phyloP scores from a whole-genome alignment of 2,329 filamentous ascomycete genomes.

The Elsinoe arachidis region DNA sequence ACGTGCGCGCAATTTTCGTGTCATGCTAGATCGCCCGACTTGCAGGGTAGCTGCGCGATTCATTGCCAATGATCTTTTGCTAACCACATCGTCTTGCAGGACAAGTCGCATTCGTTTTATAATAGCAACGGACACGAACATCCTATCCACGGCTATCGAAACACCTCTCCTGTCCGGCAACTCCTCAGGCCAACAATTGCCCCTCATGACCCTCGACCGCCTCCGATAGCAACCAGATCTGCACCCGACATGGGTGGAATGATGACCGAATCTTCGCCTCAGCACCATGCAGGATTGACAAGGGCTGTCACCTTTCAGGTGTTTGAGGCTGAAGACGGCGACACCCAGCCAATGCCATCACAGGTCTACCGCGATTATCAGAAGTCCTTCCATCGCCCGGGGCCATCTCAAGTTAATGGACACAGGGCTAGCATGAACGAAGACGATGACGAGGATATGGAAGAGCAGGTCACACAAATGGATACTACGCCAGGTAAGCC shows the following conservation, averaged over 20 bases:
- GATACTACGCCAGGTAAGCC: constrained; percentile 17
- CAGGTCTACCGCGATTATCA: constrained; percentile 36
- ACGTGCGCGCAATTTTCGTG: constrained; percentile 4
- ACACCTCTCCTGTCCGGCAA: neutral
- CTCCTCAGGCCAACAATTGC: neutral
- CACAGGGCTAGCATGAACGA: constrained; percentile 28
- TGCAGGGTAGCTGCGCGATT: neutral
- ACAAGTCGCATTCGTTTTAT: neutral
- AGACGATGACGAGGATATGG: constrained; percentile 16
- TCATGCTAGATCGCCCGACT: neutral
- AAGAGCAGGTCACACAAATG: constrained; percentile 12
- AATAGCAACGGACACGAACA: neutral
- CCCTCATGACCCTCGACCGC: neutral
- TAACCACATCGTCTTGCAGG: neutral
- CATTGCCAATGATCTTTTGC: neutral
- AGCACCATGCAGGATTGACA: constrained; percentile 9
- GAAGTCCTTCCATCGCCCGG: neutral
- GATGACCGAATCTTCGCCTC: constrained; percentile 8
- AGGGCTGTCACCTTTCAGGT: constrained; percentile 30
- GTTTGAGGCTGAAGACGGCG: constrained; percentile 30
- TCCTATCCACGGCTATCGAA: neutral
- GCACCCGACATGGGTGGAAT: constrained; percentile 8
- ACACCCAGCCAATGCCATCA: constrained; percentile 40
- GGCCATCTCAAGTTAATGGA: neutral
- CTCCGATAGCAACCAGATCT: constrained; percentile 7